phyloP scores from a whole-genome alignment of 2,329 filamentous ascomycete species.

The Torrubiella hemipterigena region DNA sequence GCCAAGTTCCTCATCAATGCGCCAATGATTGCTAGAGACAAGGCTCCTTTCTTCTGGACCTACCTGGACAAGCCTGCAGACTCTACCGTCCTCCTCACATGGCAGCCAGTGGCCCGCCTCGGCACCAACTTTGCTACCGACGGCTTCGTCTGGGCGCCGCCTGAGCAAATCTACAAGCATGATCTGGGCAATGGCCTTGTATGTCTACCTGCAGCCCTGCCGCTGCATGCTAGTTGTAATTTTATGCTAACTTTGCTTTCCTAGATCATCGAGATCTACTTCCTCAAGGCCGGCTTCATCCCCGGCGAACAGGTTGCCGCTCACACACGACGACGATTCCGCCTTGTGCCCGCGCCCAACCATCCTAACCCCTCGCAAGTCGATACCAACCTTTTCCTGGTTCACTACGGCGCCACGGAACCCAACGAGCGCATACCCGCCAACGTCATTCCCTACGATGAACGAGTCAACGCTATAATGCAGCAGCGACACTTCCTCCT shows the following conservation, averaged over 20 bases:
- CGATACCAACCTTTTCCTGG: conserved; percentile 78
- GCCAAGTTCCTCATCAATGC: conserved; percentile 75
- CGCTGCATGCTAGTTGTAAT: no score
- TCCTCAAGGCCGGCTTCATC: conserved; percentile 70
- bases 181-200: conserved; percentile 53
- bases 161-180: conserved; percentile 65
- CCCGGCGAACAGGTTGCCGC: conserved; percentile 62
- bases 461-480: conserved; percentile 48
- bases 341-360: conserved; percentile 61
- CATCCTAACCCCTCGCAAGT: conserved; percentile 57
- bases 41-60: conserved; percentile 84
- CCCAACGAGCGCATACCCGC: conserved; percentile 61
- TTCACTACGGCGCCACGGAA: conserved; percentile 77
- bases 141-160: conserved; percentile 81
- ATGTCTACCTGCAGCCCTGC: conserved; percentile 15
- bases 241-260: no score
- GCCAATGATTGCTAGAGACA: conserved; percentile 73
- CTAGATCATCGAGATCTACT: conserved; percentile 79
- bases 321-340: conserved; percentile 76
- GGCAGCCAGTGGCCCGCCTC: conserved; percentile 68
- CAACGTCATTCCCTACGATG: conserved; percentile 51
- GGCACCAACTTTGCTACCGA: conserved; percentile 74
- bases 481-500: conserved; percentile 53
- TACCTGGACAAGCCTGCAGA: conserved; percentile 75
- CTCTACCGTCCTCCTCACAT: conserved; percentile 72